Base-by-base conservation (phyloP, 1,284 basidiomycete species). In the Cutaneotrichosporon mucoides region DNA sequence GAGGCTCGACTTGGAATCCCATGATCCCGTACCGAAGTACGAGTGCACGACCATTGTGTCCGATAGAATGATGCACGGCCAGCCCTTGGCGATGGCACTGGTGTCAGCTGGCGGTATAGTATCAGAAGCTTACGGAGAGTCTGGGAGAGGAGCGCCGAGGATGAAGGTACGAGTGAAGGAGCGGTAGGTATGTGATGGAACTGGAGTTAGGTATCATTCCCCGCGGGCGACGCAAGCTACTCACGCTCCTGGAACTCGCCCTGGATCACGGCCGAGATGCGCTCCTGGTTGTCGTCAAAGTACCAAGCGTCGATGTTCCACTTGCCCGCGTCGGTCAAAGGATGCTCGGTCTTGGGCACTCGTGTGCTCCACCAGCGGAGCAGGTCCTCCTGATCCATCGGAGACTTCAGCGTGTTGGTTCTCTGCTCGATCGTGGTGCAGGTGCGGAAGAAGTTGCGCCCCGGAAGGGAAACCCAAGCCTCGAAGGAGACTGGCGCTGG, bases 161-260 rank as follows among this genome's bases (percentile, higher is more conserved):
- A 97, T 83, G 72, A 98, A 96, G 0, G 90, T 87, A 53, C 95
- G 85, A 73, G 96, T 92, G 75, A 99, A 99, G 6, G 93, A 96
- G 47, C 95, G 86, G 34, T 92, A 80, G 8, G 62, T 63, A 3
- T 60, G 62, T 1, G 65, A 68, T 2, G 66, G 66, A 57, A 69
- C 65, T 72, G 36, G 4, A 12, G 45, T 63, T 44, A 68, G 50
- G 63, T 81, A 24, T 24, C 24, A 24, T 24, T 24, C 24, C 24
- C 24, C 79, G 5, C n/a, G 35, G 7, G 10, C 8, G 48, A 43
- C 10, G 49, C 16, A 48, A 3, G 34, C 34, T 12, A 81, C 86
- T 68, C 70, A 92, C 92, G 81, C 83, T 99, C 95, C 53, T 83
- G 82, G 72, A 94, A 96, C 74, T 98, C 88, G 6, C 95, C 95